Evolutionary conservation across 176 grass and related monocot genomes (phyloP).

Genomic region (Oryza rufipogon): DNA sequence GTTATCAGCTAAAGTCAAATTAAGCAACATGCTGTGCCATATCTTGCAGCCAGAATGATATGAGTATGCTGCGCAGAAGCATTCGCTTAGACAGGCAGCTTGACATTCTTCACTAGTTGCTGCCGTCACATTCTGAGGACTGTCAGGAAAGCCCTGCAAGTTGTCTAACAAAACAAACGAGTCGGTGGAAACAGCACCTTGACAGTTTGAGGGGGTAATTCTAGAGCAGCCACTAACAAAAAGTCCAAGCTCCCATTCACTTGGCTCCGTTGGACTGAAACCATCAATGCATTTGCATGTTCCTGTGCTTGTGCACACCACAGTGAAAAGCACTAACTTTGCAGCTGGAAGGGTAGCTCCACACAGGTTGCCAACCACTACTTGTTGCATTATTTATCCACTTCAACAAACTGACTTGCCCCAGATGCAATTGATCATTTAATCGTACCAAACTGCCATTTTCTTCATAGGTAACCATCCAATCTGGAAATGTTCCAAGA

Average conservation of each 20-base stretch:
- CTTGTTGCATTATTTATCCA: slow-evolving; percentile 5
- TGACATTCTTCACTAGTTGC: slow-evolving; percentile 38
- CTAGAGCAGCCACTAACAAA: slow-evolving; percentile 40
- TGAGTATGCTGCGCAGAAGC: slow-evolving; percentile 50
- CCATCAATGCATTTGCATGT: slow-evolving; percentile 34
- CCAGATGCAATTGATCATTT: slow-evolving; percentile 15
- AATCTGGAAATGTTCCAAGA: neutral
- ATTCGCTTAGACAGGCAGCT: slow-evolving; percentile 36
- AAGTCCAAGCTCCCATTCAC: slow-evolving; percentile 22
- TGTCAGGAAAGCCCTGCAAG: slow-evolving; percentile 32
- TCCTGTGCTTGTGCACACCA: neutral
- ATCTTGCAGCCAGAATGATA: slow-evolving; percentile 35
- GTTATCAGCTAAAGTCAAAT: slow-evolving; percentile 17
- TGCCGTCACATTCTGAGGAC: slow-evolving; percentile 23
- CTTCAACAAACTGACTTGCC: slow-evolving; percentile 21
- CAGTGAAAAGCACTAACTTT: slow-evolving; percentile 22
- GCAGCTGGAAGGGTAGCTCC: slow-evolving; percentile 13
- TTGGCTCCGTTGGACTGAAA: neutral
- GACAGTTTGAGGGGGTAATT: slow-evolving; percentile 1
- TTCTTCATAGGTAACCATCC: neutral
- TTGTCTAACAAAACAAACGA: slow-evolving; percentile 34
- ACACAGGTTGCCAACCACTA: slow-evolving; percentile 10
- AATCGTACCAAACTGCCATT: neutral
- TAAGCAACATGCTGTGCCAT: slow-evolving; percentile 39
- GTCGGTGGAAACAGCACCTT: slow-evolving; percentile 11